A percentile compares a stretch with the other conserved stretches of the same genome.
phyloP scores from a whole-genome alignment of 2,329 filamentous ascomycete genomes.

The Penicillium sp. region DNA sequence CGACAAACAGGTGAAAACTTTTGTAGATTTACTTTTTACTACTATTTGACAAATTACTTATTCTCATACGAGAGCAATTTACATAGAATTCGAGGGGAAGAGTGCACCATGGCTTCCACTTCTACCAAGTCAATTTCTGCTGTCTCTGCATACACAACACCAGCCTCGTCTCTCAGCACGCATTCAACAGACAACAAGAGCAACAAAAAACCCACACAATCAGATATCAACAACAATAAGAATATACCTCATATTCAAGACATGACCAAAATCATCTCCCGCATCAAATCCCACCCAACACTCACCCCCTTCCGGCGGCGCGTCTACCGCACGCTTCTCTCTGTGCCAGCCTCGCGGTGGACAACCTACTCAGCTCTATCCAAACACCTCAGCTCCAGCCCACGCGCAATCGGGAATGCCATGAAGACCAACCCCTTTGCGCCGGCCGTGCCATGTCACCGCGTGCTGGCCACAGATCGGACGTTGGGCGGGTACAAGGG shows the following conservation, averaged over 20 bases:
- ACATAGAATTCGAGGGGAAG: neutral
- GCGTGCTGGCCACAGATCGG: conserved; percentile 70
- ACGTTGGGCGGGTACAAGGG: conserved; percentile 52
- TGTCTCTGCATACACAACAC: neutral
- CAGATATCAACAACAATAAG: neutral
- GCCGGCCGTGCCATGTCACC: conserved; percentile 75
- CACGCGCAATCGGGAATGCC: conserved; percentile 73
- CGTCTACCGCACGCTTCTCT: conserved; percentile 69
- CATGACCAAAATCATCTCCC: conserved; percentile 28
- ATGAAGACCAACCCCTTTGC: conserved; percentile 77
- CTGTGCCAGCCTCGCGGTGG: conserved; percentile 70
- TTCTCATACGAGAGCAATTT: neutral
- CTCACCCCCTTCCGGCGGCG: conserved; percentile 49
- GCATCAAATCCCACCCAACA: conserved; percentile 42
- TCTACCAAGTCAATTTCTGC: neutral
- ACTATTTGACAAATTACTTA: neutral
- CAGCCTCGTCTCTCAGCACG: neutral
- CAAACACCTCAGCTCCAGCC: conserved; percentile 63
- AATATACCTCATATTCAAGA: neutral
- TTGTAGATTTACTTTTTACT: too few relatives aligned
- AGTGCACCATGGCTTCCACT: neutral
- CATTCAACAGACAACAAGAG: neutral
- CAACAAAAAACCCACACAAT: neutral
- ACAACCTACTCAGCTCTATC: conserved; percentile 76
- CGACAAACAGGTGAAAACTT: neutral